Conservation (phyloP, 2,329 filamentous ascomycete species). For the Paracamarosporium sp. region DNA sequence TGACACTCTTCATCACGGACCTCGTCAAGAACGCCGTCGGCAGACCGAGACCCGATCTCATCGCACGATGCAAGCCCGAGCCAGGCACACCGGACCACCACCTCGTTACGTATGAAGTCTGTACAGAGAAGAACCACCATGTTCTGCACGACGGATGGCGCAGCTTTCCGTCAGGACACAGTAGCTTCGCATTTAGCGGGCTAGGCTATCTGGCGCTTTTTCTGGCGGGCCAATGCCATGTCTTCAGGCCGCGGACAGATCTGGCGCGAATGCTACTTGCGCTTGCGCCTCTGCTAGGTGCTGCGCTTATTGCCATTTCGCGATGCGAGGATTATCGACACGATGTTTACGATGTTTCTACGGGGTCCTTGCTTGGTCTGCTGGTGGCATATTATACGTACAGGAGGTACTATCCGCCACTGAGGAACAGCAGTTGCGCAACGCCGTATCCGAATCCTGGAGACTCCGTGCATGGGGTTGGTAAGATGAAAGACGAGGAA, state of each 20-base stretch:
- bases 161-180: constrained; percentile 82
- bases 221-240: constrained; percentile 69
- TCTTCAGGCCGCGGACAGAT: constrained; percentile 65
- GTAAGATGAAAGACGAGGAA: constrained; percentile 55
- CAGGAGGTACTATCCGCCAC: constrained; percentile 64
- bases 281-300: constrained; percentile 62
- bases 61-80: constrained; percentile 82
- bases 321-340: constrained; percentile 70
- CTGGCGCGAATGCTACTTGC: constrained; percentile 62
- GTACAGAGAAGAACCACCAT: constrained; percentile 73
- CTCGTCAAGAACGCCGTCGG: constrained; percentile 86
- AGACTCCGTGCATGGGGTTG: constrained; percentile 40
- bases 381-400: constrained; percentile 65
- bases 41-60: constrained; percentile 82
- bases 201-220: constrained; percentile 77
- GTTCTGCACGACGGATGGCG: constrained; percentile 82
- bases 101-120: constrained; percentile 70
- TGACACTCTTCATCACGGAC: constrained; percentile 86
- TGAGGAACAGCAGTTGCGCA: constrained; percentile 59
- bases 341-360: constrained; percentile 68
- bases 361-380: constrained; percentile 62
- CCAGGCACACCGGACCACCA: constrained; percentile 61
- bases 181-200: constrained; percentile 79
- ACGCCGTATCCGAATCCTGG: constrained; percentile 55
- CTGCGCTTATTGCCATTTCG: constrained; percentile 66